Conservation (phyloP, 2,329 filamentous ascomycete species). For the Lojkania enalia region DNA sequence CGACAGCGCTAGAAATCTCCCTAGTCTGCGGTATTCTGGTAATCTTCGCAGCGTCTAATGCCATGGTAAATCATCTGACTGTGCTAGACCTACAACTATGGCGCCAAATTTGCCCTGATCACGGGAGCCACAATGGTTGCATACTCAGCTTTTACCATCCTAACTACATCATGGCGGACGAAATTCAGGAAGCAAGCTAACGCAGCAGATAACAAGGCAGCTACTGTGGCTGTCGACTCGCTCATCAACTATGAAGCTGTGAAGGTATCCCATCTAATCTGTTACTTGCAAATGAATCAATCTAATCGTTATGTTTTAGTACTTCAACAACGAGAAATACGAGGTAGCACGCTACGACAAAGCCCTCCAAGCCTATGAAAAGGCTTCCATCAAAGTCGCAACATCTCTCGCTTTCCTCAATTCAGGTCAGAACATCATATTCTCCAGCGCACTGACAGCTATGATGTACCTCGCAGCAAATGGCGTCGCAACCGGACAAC, state of each 20-base stretch:
- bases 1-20: constrained; percentile 88
- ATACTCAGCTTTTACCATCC: constrained; percentile 96
- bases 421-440: constrained; percentile 94
- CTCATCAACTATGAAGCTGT: constrained; percentile 99
- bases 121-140: constrained; percentile 88
- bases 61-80: constrained; percentile 12
- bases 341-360: constrained; percentile 90
- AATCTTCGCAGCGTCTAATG: constrained; percentile 18
- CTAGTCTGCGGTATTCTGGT: constrained; percentile 93
- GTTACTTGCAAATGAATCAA: neutral
- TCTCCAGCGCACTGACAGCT: constrained; percentile 85
- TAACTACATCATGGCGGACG: constrained; percentile 94
- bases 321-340: constrained; percentile 98
- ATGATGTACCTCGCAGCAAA: constrained; percentile 99
- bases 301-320: constrained; percentile 54
- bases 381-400: constrained; percentile 93
- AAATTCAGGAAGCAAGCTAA: constrained; percentile 96
- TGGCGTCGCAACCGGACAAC: constrained; percentile 76
- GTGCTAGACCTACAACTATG: constrained; percentile 83
- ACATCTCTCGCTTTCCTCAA: constrained; percentile 93
- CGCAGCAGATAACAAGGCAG: constrained; percentile 91
- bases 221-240: constrained; percentile 93
- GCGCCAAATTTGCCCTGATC: constrained; percentile 85
- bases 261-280: constrained; percentile 57
- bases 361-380: constrained; percentile 83